Percentiles rank a stretch among this genome's conserved stretches.
Evolutionary conservation across 306 rosid species (phyloP).

Genomic region (Carpinus fangiana): DNA sequence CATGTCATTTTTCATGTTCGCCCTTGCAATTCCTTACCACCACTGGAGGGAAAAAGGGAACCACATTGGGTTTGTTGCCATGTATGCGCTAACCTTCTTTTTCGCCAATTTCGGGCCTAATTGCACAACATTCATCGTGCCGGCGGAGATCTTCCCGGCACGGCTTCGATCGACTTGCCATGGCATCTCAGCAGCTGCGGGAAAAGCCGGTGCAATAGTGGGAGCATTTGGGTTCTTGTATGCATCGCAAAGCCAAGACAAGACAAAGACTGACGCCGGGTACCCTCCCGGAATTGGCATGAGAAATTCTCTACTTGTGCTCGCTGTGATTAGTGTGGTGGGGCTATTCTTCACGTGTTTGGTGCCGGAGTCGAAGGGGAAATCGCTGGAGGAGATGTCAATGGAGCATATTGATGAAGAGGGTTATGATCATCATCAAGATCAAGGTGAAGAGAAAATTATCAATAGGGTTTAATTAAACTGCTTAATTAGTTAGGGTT

Average conservation of each 20-base stretch:
- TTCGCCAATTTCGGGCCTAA: slow-evolving; percentile 87
- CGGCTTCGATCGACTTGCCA: slow-evolving; percentile 68
- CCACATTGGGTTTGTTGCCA: slow-evolving; percentile 38
- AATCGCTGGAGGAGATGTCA: slow-evolving; percentile 57
- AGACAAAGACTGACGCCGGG: slow-evolving; percentile 39
- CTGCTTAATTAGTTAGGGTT: not conserved
- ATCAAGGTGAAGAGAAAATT: not conserved
- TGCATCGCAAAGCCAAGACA: slow-evolving; percentile 42
- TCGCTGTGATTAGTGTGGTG: slow-evolving; percentile 38
- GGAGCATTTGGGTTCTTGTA: slow-evolving; percentile 64
- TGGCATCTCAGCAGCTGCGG: slow-evolving; percentile 60
- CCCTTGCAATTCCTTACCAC: slow-evolving; percentile 44
- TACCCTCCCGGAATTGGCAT: slow-evolving; percentile 49
- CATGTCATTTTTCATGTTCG: slow-evolving; percentile 56
- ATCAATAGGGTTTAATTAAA: not conserved
- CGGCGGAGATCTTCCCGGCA: slow-evolving; percentile 61
- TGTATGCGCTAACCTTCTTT: slow-evolving; percentile 62
- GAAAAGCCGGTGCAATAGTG: slow-evolving; percentile 63
- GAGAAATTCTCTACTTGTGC: slow-evolving; percentile 42
- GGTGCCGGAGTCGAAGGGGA: slow-evolving; percentile 63
- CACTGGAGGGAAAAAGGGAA: slow-evolving; percentile 22
- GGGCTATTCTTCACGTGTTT: slow-evolving; percentile 60
- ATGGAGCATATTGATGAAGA: slow-evolving; percentile 41
- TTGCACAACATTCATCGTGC: slow-evolving; percentile 64
- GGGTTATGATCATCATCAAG: not conserved